Conservation (phyloP, 192 early-diverging fungal genomes). For the Backusella luteola region DNA sequence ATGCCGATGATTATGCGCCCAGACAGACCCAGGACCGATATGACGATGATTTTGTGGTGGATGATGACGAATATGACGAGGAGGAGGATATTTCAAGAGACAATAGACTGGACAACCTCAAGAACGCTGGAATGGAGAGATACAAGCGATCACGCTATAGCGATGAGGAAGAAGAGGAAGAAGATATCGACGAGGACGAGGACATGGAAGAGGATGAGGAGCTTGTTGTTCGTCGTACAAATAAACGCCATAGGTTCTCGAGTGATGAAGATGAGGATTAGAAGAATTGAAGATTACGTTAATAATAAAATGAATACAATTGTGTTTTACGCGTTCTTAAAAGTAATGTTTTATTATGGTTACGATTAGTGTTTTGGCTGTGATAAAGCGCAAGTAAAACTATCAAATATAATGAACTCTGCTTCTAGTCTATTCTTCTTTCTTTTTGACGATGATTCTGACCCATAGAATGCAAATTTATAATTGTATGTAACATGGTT, state of each 20-base stretch:
- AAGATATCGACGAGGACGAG: conserved; percentile 17
- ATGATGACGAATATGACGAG: conserved; percentile 48
- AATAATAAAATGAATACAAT: too few relatives aligned
- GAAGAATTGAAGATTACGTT: neutral
- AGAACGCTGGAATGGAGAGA: conserved; percentile 28
- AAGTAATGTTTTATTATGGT: too few relatives aligned
- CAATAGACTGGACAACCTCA: conserved; percentile 26
- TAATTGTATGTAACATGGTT: too few relatives aligned
- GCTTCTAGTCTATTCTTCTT: too few relatives aligned
- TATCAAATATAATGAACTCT: too few relatives aligned
- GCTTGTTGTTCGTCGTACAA: conserved; percentile 11
- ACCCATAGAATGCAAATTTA: too few relatives aligned
- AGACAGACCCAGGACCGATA: conserved; percentile 29
- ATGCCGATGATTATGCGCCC: conserved; percentile 13
- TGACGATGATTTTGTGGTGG: conserved; percentile 57
- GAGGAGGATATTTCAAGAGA: conserved; percentile 39
- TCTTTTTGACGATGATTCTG: too few relatives aligned
- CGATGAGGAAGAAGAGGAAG: conserved; percentile 39
- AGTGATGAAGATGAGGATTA: conserved; percentile 34
- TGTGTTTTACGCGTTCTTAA: too few relatives aligned
- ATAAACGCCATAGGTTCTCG: conserved; percentile 24
- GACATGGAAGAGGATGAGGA: conserved; percentile 25
- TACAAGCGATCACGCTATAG: conserved; percentile 18
- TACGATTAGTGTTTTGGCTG: too few relatives aligned
- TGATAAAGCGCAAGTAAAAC: too few relatives aligned